phyloP scores from a whole-genome alignment of 345 rosid species.

The Melaleuca quinquenervia region DNA sequence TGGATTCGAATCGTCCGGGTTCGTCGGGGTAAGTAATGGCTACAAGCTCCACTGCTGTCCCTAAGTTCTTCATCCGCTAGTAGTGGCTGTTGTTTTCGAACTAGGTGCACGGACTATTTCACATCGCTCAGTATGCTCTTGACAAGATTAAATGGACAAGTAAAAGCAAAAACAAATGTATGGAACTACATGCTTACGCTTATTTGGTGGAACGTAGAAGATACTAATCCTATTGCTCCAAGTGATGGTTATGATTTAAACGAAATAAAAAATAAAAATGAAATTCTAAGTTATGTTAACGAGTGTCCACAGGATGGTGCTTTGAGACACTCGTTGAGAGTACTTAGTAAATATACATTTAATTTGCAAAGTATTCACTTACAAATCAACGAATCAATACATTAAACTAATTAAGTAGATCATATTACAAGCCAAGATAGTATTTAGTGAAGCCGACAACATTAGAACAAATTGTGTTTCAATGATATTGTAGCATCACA shows the following conservation, averaged over 20 bases:
- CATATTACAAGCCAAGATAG: neutral
- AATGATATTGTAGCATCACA: neutral
- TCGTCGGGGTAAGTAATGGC: too few relatives aligned
- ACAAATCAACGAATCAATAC: neutral
- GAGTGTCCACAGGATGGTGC: rapidly evolving
- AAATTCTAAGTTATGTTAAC: neutral
- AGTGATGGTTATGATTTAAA: neutral
- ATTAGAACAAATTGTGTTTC: neutral
- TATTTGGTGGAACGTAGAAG: neutral
- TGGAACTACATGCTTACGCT: too few relatives aligned
- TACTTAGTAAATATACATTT: neutral
- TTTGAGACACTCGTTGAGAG: neutral
- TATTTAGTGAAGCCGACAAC: neutral
- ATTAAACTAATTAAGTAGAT: neutral
- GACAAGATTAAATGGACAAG: neutral
- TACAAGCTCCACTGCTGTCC: too few relatives aligned
- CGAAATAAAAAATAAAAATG: neutral
- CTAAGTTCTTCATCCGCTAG: too few relatives aligned
- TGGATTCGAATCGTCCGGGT: too few relatives aligned
- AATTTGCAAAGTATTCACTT: rapidly evolving
- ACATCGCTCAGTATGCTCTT: neutral
- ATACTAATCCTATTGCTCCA: rapidly evolving
- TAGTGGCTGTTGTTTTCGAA: too few relatives aligned
- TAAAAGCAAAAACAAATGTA: neutral
- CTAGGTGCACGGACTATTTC: too few relatives aligned